These are phyloP conservation scores for Clavariopsis aquatica DNA, from an alignment of 495 filamentous ascomycete genomes.

Conservation along the genomic window DNA sequence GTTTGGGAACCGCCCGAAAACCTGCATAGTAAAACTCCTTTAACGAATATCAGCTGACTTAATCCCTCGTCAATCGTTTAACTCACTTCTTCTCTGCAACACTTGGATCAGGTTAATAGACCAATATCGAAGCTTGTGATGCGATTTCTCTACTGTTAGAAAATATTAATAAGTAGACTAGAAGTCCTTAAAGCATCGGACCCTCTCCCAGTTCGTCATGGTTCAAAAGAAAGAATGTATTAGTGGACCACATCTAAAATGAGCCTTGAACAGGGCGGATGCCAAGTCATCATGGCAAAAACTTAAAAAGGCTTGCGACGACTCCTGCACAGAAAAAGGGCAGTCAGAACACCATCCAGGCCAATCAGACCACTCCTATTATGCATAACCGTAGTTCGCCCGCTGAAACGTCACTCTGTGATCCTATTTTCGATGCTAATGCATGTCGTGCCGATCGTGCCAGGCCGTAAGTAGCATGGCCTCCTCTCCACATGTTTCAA, in stretches of 20 bases:
- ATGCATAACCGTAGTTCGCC: background rate
- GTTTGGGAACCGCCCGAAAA: conserved; percentile 14
- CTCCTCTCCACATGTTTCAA: background rate
- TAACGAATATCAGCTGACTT: no score
- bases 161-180: conserved; percentile 4
- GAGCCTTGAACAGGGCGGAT: background rate
- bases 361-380: background rate
- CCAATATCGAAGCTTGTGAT: conserved; percentile 9
- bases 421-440: background rate
- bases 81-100: conserved; percentile 21
- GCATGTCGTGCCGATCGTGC: background rate
- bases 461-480: background rate
- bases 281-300: background rate
- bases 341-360: background rate
- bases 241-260: no score
- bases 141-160: conserved; percentile 18
- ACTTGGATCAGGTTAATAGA: conserved; percentile 11
- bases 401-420: background rate
- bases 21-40: no score
- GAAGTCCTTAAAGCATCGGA: background rate
- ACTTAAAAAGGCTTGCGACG: background rate
- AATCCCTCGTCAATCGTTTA: conserved; percentile 1
- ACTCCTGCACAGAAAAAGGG: background rate
- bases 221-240: no score
- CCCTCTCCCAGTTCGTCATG: background rate